Evolutionary conservation across 345 rosid genomes (phyloP), one percentile per base, ranked within the genome.

Genomic region (Eucalyptus marginata): DNA sequence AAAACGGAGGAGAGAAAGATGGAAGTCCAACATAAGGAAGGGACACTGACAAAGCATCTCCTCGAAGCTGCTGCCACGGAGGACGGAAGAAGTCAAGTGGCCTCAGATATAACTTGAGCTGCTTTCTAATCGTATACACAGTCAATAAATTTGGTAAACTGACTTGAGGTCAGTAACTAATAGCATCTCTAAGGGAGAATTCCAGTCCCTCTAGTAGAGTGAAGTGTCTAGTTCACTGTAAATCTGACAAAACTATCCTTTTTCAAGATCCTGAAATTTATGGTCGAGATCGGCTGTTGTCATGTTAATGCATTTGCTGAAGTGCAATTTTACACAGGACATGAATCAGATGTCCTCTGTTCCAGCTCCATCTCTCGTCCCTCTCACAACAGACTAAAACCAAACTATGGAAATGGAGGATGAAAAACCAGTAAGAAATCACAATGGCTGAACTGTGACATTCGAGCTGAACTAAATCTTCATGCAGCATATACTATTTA

Each of bases 1-100:
- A 96, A 96, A 92, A 91, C 90, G 17, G 93, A 94, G 92, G 97
- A 96, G 93, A 92, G 93, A 91, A 92, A 46, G 87, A 76, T 86
- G 31, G 92, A 87, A 59, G 59, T 86, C 49, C 90, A 83, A 85
- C 92, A 71, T 10, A 89, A 66, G 86, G 90, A 93, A 90, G 95
- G 93, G 64, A 87, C 92, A 59, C 87, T 95, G 59, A 93, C 94
- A 90, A 92, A 86, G 88, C 94, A 85, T 68, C 93, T 94, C n/a
- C 96, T 95, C 86, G 90, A 66, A 43, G 89, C 83, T 71, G 86
- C 27, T 87, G 52, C 87, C 91, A 62, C 46, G 88, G 88, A 88
- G 92, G 91, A 64, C 44, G 47, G 59, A 87, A n/a, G 80, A 29
- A 50, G 79, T 62, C 40, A 24, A 31, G 51, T 43, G 40, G 40